Conservation (phyloP, 1,284 basidiomycete species). For the Quambalaria eucalypti region DNA sequence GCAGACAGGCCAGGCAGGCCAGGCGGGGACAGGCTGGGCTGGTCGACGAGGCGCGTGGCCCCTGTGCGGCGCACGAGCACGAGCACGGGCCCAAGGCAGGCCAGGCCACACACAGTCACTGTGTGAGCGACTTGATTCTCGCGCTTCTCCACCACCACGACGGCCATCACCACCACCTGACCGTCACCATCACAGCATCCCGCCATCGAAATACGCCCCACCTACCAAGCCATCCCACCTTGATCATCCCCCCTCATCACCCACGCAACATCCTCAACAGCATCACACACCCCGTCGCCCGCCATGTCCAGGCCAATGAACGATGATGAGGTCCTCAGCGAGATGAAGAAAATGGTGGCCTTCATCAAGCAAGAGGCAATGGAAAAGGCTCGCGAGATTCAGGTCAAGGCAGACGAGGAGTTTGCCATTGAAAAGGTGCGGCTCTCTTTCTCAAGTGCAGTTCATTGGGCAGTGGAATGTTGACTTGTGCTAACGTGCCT, state of each 20-base stretch:
- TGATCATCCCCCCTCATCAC: too few relatives aligned
- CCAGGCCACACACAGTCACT: too few relatives aligned
- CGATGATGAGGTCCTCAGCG: constrained; percentile 87
- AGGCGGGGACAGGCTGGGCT: too few relatives aligned
- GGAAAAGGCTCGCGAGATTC: constrained; percentile 46
- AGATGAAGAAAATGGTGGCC: constrained; percentile 95
- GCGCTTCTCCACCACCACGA: too few relatives aligned
- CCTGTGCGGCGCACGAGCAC: too few relatives aligned
- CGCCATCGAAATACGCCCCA: neutral
- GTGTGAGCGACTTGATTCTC: too few relatives aligned
- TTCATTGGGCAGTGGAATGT: neutral
- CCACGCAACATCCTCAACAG: neutral
- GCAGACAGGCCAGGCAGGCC: too few relatives aligned
- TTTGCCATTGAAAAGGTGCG: constrained; percentile 45
- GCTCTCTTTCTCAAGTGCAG: too few relatives aligned
- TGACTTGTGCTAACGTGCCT: neutral
- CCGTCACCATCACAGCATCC: neutral
- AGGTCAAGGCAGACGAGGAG: constrained; percentile 47
- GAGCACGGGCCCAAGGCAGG: too few relatives aligned
- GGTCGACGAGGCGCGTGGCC: too few relatives aligned
- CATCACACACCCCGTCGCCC: constrained; percentile 1
- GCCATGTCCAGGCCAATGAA: constrained; percentile 60
- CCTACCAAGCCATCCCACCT: too few relatives aligned
- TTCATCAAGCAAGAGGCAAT: constrained; percentile 47
- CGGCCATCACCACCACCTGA: too few relatives aligned